A percentile compares a stretch with the other conserved stretches of the same genome.
These are phyloP conservation scores for Candida peoriensis DNA, from an alignment of 805 yeast species.

Conservation along the genomic window DNA sequence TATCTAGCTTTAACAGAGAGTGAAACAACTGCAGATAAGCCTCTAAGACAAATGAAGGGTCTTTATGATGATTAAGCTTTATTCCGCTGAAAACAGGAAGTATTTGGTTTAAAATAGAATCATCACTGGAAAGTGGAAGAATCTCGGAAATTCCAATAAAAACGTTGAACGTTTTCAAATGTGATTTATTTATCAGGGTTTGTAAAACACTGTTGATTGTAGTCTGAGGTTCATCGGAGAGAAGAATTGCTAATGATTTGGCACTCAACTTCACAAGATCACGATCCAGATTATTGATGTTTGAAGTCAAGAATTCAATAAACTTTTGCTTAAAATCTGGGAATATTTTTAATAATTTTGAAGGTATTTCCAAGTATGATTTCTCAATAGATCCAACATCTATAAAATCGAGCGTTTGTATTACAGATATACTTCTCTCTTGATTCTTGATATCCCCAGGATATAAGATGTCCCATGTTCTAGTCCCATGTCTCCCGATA, in stretches of 20 bases:
- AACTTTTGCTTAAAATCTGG: slow-evolving; percentile 25
- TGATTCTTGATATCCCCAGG: slow-evolving; percentile 23
- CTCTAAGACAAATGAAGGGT: slow-evolving; percentile 16
- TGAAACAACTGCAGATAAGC: slow-evolving; percentile 23
- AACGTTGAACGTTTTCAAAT: slow-evolving; percentile 9
- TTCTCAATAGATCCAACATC: slow-evolving; percentile 37
- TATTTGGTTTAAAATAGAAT: background rate
- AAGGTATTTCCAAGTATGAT: slow-evolving; percentile 36
- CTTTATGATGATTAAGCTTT: slow-evolving; percentile 20
- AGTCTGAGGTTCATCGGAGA: background rate
- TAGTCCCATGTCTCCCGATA: slow-evolving; percentile 65
- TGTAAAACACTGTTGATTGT: slow-evolving; percentile 1
- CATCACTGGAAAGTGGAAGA: slow-evolving; percentile 7
- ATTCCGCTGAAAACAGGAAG: slow-evolving; percentile 9
- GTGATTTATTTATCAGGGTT: slow-evolving; percentile 6
- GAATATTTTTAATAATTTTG: slow-evolving; percentile 21
- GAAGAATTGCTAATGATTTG: slow-evolving; percentile 26
- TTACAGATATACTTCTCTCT: slow-evolving; percentile 38
- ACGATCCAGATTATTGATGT: slow-evolving; percentile 34
- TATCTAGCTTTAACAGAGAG: slow-evolving; percentile 4
- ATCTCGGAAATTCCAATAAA: slow-evolving; percentile 20
- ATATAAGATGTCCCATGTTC: slow-evolving; percentile 26
- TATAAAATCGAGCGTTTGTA: slow-evolving; percentile 55
- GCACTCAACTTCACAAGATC: slow-evolving; percentile 40
- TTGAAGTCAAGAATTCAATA: slow-evolving; percentile 26